These are phyloP conservation scores for Hypomontagnella monticulosa DNA, from an alignment of 495 filamentous ascomycete species.

Conservation along the genomic window DNA sequence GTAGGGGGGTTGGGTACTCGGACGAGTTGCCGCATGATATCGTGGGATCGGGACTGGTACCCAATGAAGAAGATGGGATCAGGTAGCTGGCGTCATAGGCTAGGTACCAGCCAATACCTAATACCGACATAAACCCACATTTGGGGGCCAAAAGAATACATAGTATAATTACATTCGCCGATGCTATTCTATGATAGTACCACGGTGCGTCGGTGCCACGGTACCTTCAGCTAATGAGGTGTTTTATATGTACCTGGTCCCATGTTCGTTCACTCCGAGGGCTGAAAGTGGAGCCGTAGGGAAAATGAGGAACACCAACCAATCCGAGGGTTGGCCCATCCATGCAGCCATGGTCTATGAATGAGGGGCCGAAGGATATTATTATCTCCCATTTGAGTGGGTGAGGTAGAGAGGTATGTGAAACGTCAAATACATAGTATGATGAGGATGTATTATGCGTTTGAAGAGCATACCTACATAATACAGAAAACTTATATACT, in stretches of 20 bases:
- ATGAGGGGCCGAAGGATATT: too few relatives aligned
- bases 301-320: not conserved
- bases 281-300: constrained; percentile 18
- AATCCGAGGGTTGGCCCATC: not conserved
- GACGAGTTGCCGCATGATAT: not conserved
- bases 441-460: too few relatives aligned
- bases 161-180: not conserved
- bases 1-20: not conserved
- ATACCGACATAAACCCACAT: not conserved
- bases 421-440: too few relatives aligned
- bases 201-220: too few relatives aligned
- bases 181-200: too few relatives aligned
- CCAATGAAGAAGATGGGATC: not conserved
- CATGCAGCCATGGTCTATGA: too few relatives aligned
- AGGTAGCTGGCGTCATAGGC: not conserved
- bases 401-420: too few relatives aligned
- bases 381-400: too few relatives aligned
- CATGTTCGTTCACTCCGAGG: not conserved
- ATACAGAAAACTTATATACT: too few relatives aligned
- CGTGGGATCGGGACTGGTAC: not conserved
- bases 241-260: constrained; percentile 6
- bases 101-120: constrained; percentile 13
- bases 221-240: constrained; percentile 13
- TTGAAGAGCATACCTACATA: too few relatives aligned
- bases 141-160: constrained; percentile 35